Conservation (phyloP, 164 flowering plant species). For the Piper betle region DNA sequence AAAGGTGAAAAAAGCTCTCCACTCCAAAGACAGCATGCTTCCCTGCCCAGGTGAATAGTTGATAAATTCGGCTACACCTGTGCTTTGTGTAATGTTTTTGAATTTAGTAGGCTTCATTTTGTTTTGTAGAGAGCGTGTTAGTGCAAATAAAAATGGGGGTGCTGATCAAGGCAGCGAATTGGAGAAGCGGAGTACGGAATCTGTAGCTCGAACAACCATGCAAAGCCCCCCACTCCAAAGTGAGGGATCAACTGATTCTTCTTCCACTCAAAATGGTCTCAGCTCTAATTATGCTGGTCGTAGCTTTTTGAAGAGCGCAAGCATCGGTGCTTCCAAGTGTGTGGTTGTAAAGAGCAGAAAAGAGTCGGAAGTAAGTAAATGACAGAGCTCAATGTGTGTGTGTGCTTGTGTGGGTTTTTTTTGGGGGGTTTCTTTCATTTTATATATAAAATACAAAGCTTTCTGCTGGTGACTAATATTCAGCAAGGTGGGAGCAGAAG, state of each 20-base stretch:
- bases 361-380: conserved; percentile 24
- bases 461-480: neutral
- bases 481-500: no score
- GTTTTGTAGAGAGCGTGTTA: conserved; percentile 58
- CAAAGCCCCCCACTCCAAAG: conserved; percentile 28
- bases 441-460: neutral
- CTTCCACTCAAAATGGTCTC: conserved; percentile 14
- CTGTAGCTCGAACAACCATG: conserved; percentile 24
- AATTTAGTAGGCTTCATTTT: neutral
- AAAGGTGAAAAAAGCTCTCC: conserved; percentile 52
- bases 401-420: neutral
- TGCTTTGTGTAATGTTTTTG: neutral
- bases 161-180: conserved; percentile 16
- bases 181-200: conserved; percentile 20
- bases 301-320: conserved; percentile 41
- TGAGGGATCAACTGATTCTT: conserved; percentile 13
- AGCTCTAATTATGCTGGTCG: conserved; percentile 23
- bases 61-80: neutral
- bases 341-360: conserved; percentile 16
- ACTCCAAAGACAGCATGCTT: conserved; percentile 64
- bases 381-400: no score
- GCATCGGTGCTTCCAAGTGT: conserved; percentile 52
- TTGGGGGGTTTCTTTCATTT: neutral
- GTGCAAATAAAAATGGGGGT: conserved; percentile 28
- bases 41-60: conserved; percentile 65